Percentiles rank a stretch among this genome's conserved stretches.
Evolutionary conservation across 179 eudicot species (phyloP).

Genomic region (Beta macrorhiza): DNA sequence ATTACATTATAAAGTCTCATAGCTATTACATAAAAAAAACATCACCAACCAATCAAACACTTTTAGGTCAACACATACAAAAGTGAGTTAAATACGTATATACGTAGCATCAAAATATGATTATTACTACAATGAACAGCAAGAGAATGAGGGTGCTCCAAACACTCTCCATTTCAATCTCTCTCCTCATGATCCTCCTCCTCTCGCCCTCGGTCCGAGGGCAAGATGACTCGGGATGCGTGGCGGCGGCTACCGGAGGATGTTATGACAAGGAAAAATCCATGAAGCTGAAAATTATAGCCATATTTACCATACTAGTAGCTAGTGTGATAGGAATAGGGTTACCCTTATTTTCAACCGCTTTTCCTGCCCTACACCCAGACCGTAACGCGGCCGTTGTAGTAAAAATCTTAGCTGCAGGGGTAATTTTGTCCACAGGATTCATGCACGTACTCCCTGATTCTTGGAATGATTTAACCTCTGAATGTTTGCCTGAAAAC

Average conservation of each 20-base stretch:
- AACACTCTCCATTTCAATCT: conserved; percentile 10
- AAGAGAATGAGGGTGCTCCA: conserved; percentile 19
- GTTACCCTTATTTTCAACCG: conserved; percentile 47
- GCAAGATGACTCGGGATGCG: conserved; percentile 19
- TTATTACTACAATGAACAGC: not conserved
- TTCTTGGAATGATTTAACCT: conserved; percentile 53
- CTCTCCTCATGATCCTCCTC: conserved; percentile 15
- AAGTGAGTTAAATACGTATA: too few species aligned
- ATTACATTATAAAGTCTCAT: too few species aligned
- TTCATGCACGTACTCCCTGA: conserved; percentile 77
- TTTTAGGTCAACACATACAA: too few species aligned
- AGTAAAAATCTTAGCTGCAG: conserved; percentile 61
- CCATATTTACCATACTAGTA: conserved; percentile 46
- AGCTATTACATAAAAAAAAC: too few species aligned
- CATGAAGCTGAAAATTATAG: conserved; percentile 45
- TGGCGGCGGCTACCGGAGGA: conserved; percentile 26
- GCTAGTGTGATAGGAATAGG: conserved; percentile 59
- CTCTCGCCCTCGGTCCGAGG: conserved; percentile 4
- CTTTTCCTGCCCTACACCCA: conserved; percentile 46
- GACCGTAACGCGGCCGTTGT: conserved; percentile 41
- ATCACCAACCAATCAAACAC: too few species aligned
- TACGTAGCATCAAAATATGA: too few species aligned
- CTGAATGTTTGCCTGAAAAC: conserved; percentile 50
- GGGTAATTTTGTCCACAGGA: conserved; percentile 68
- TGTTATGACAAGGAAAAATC: conserved; percentile 50